Evolutionary conservation across 768 basidiomycete genomes (phyloP).

Genomic region (Suillus brevipes): DNA sequence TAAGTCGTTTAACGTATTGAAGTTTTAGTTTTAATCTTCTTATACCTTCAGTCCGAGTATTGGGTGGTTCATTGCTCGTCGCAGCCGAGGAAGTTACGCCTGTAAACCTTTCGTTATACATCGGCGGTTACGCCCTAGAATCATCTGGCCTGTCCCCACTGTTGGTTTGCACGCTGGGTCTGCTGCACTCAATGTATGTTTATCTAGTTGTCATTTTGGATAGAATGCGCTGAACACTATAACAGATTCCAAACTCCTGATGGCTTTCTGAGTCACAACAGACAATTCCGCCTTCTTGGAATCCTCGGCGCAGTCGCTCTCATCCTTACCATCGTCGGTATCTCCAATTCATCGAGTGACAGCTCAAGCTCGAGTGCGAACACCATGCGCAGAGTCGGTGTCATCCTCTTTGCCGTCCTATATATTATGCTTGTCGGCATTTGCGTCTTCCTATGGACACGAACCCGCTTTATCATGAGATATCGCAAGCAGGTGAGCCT

Average conservation of each 20-base stretch:
- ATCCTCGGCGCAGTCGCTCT: constrained; percentile 30
- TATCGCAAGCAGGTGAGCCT: constrained; percentile 36
- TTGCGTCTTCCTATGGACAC: constrained; percentile 52
- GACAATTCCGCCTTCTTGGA: constrained; percentile 28
- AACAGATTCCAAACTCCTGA: constrained; percentile 33
- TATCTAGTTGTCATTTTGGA: not conserved
- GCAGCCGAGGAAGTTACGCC: constrained; percentile 48
- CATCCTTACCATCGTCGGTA: constrained; percentile 34
- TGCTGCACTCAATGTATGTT: constrained; percentile 38
- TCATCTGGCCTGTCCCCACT: constrained; percentile 41
- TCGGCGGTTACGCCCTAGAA: constrained; percentile 50
- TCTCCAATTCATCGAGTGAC: constrained; percentile 20
- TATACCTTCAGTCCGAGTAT: constrained; percentile 48
- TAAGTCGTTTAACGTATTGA: constrained; percentile 31
- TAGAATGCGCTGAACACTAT: constrained; percentile 8
- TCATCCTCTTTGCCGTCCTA: constrained; percentile 32
- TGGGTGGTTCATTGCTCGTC: constrained; percentile 56
- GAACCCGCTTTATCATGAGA: constrained; percentile 38
- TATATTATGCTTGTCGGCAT: constrained; percentile 47
- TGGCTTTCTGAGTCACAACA: constrained; percentile 13
- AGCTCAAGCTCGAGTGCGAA: constrained; percentile 21
- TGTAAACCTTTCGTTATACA: constrained; percentile 44
- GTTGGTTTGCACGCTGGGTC: constrained; percentile 36
- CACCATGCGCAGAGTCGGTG: constrained; percentile 35
- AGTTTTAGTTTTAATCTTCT: constrained; percentile 5